A percentile compares a stretch with the other conserved stretches of the same genome.
These are phyloP conservation scores for Fusarium sp. DNA, from an alignment of 2,329 filamentous ascomycete species.

Conservation along the genomic window DNA sequence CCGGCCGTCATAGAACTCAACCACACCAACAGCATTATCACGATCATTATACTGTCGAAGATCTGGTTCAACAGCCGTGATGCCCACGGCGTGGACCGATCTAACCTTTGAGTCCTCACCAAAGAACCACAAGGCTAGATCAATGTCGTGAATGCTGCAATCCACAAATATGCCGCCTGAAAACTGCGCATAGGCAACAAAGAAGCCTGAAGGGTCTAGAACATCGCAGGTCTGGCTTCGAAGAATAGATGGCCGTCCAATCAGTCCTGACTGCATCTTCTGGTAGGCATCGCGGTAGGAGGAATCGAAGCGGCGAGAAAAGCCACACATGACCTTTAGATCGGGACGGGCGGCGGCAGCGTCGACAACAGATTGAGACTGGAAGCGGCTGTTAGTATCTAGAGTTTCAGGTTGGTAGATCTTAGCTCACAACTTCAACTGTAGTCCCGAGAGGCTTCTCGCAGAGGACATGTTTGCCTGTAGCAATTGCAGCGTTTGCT, in stretches of 20 bases:
- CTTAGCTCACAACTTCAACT: neutral
- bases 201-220: neutral
- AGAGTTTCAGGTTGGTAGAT: neutral
- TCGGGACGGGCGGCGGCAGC: conserved; percentile 65
- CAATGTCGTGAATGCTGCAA: conserved; percentile 76
- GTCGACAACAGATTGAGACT: conserved; percentile 40
- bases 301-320: conserved; percentile 62
- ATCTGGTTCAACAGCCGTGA: conserved; percentile 45
- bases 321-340: conserved; percentile 67
- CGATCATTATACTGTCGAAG: conserved; percentile 45
- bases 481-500: conserved; percentile 65
- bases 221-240: neutral
- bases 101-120: conserved; percentile 43
- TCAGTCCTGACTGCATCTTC: conserved; percentile 63
- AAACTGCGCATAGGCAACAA: conserved; percentile 73
- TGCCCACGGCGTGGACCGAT: conserved; percentile 45
- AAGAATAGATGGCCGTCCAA: conserved; percentile 65
- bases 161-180: conserved; percentile 77
- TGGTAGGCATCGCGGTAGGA: conserved; percentile 70
- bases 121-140: conserved; percentile 48
- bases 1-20: conserved; percentile 73
- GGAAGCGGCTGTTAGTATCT: neutral
- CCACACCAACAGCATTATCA: conserved; percentile 60
- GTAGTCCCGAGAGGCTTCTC: conserved; percentile 63
- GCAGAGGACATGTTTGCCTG: conserved; percentile 66